These are phyloP conservation scores for Fraxinus pennsylvanica DNA, from an alignment of 257 asterid species.

Conservation along the genomic window DNA sequence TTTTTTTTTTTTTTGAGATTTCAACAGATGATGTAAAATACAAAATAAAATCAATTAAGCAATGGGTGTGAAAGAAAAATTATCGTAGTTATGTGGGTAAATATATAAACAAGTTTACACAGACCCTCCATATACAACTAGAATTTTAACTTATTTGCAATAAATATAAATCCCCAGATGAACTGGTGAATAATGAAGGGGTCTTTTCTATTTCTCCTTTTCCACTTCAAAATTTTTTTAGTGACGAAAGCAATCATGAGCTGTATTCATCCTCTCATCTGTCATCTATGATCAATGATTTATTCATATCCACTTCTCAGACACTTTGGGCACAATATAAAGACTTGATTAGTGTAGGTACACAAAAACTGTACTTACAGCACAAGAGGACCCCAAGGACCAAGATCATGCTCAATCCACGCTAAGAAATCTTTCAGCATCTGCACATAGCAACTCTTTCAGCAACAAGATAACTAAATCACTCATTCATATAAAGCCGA, in stretches of 20 bases:
- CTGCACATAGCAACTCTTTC: slow-evolving; percentile 27
- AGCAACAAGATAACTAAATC: background rate
- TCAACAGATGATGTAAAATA: background rate
- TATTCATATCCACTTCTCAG: background rate
- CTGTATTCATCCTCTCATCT: background rate
- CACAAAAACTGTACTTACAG: slow-evolving; percentile 36
- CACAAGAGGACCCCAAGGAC: slow-evolving; percentile 63
- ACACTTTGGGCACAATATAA: background rate
- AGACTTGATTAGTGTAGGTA: background rate
- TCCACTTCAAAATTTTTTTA: background rate
- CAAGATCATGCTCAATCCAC: slow-evolving; percentile 54
- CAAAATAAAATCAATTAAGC: background rate
- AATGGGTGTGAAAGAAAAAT: background rate
- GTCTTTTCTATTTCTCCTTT: background rate
- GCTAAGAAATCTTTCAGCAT: slow-evolving; percentile 45
- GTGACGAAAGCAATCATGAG: background rate
- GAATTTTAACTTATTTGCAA: background rate
- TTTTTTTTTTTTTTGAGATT: background rate
- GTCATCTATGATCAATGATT: background rate
- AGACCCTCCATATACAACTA: background rate
- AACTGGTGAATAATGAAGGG: background rate
- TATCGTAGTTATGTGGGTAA: background rate
- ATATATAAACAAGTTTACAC: background rate
- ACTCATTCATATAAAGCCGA: background rate
- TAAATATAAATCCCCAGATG: background rate